These are phyloP conservation scores for Knoxdaviesia capensis DNA, from an alignment of 2,329 filamentous ascomycete genomes.

Conservation along the genomic window DNA sequence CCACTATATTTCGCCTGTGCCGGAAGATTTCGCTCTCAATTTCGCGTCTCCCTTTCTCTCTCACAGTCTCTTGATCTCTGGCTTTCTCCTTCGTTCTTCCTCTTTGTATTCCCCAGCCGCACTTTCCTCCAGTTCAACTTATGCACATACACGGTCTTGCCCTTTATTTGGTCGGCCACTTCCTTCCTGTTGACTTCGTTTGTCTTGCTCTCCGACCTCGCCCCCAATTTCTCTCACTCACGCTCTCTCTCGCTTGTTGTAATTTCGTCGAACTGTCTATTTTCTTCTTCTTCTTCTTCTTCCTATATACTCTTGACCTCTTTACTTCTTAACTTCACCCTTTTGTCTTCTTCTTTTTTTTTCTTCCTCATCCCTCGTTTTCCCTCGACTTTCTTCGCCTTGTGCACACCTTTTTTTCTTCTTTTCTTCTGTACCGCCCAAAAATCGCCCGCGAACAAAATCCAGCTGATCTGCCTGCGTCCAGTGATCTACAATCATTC, in stretches of 20 bases:
- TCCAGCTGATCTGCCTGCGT: too few species aligned
- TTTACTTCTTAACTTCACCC: not conserved
- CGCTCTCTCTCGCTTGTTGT: not conserved
- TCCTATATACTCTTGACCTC: not conserved
- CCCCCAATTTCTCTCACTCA: not conserved
- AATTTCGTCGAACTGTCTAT: not conserved
- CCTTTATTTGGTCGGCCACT: too few species aligned
- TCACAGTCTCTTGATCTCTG: not conserved
- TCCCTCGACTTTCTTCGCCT: not conserved
- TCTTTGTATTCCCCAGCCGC: constrained; percentile 1
- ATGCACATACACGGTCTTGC: not conserved
- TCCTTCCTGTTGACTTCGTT: too few species aligned
- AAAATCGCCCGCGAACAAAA: too few species aligned
- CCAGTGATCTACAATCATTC: not conserved
- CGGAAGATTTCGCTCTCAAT: too few species aligned
- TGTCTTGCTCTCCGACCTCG: too few species aligned
- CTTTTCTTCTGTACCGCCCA: not conserved
- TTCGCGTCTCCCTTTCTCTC: too few species aligned
- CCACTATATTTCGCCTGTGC: not conserved
- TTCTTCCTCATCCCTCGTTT: not conserved
- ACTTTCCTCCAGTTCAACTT: constrained; percentile 1
- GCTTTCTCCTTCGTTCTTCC: constrained; percentile 1
- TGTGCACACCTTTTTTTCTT: not conserved
- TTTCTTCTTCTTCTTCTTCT: not conserved
- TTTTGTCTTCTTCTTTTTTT: not conserved